Percentiles rank a stretch among this genome's conserved stretches.
phyloP scores from a whole-genome alignment of 495 filamentous ascomycete genomes.

The Penicillium malachiteum region DNA sequence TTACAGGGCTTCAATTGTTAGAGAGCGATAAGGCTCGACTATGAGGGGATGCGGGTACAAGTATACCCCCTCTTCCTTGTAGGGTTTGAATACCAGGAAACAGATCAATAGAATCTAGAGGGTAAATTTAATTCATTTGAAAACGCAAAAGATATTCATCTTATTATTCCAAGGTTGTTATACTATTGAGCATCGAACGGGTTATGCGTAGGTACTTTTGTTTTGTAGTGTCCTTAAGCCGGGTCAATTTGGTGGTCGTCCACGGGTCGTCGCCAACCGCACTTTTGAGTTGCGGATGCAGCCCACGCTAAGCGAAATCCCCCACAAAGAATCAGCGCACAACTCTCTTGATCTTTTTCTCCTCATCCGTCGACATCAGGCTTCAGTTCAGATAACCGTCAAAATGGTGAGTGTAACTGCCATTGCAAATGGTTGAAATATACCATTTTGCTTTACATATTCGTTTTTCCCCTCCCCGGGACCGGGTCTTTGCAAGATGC shows the following conservation, averaged over 20 bases:
- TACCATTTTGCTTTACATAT: constrained; percentile 13
- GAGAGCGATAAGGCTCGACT: constrained; percentile 44
- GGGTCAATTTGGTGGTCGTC: constrained; percentile 11
- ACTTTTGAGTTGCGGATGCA: constrained; percentile 38
- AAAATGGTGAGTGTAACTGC: constrained; percentile 49
- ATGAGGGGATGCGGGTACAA: constrained; percentile 9
- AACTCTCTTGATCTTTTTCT: constrained; percentile 27
- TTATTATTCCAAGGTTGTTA: no score
- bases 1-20: constrained; percentile 56
- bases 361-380: constrained; percentile 28
- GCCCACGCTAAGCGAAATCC: constrained; percentile 46
- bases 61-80: no score
- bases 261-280: constrained; percentile 42
- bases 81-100: no score
- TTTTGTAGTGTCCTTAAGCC: constrained; percentile 4
- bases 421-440: constrained; percentile 25
- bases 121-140: no score
- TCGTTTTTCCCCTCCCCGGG: constrained; percentile 20
- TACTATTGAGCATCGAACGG: not conserved
- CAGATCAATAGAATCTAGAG: no score
- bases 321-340: constrained; percentile 43
- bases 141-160: no score
- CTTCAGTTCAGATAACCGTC: constrained; percentile 41
- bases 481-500: constrained; percentile 92
- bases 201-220: not conserved